Evolutionary conservation across 441 rosid species (phyloP).

Genomic region (Populus hybrid): DNA sequence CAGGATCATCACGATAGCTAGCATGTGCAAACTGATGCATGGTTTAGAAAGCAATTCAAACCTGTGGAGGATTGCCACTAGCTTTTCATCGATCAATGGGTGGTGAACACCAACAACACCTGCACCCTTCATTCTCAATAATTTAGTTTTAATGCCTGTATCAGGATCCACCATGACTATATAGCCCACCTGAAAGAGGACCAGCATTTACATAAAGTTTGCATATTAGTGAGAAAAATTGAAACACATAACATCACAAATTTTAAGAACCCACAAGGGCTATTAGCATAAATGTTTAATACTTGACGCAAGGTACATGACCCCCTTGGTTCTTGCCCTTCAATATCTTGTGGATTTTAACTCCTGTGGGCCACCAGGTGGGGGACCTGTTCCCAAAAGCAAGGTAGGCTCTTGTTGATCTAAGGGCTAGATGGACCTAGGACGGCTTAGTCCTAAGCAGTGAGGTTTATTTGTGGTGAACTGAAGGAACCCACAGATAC

Average conservation of each 20-base stretch:
- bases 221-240: background rate
- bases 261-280: no score
- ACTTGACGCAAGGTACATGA: background rate
- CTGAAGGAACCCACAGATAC: no score
- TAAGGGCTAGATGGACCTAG: no score
- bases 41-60: slow-evolving; percentile 24
- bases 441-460: no score
- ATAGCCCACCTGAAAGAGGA: slow-evolving; percentile 71
- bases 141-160: slow-evolving; percentile 49
- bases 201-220: background rate
- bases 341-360: no score
- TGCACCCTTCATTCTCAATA: slow-evolving; percentile 78
- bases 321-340: no score
- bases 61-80: slow-evolving; percentile 60
- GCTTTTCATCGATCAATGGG: slow-evolving; percentile 59
- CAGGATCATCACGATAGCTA: background rate
- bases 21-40: background rate
- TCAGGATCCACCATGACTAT: slow-evolving; percentile 75
- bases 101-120: slow-evolving; percentile 75
- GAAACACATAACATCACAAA: background rate
- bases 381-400: no score
- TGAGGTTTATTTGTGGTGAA: no score
- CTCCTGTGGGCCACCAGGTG: no score
- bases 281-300: no score
- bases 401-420: no score